Percentiles rank a stretch among this genome's conserved stretches.
These are phyloP conservation scores for Aspergillus sp. DNA, from an alignment of 2,329 filamentous ascomycete species.

Conservation along the genomic window DNA sequence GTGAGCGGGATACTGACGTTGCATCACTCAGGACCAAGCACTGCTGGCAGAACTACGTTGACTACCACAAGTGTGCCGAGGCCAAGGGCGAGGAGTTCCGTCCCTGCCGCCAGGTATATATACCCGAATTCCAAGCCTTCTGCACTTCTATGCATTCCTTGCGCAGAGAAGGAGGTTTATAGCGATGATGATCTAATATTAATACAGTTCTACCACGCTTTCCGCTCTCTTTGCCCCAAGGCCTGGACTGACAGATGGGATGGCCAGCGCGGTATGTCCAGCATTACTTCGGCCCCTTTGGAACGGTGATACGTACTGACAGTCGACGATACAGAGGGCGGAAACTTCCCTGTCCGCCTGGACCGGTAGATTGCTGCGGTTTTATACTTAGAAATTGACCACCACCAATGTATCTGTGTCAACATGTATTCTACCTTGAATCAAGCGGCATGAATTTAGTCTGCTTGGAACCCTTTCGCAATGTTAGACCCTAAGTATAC, in stretches of 20 bases:
- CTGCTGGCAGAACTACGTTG: conserved; percentile 99
- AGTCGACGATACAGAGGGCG: conserved; percentile 37
- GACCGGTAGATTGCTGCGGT: conserved; percentile 33
- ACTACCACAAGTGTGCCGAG: conserved; percentile 99
- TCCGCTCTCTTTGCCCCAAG: conserved; percentile 94
- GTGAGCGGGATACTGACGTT: conserved; percentile 7
- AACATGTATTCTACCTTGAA: conserved; percentile 33
- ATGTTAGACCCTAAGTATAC: not conserved
- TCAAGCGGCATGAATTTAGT: conserved; percentile 23
- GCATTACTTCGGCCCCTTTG: not conserved
- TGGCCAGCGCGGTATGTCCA: conserved; percentile 75
- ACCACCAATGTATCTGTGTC: conserved; percentile 20
- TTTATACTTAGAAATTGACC: conserved; percentile 19
- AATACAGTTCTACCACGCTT: conserved; percentile 83
- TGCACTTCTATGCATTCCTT: too few relatives aligned
- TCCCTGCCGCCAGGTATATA: conserved; percentile 84
- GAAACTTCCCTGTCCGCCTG: conserved; percentile 48
- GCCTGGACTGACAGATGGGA: conserved; percentile 94
- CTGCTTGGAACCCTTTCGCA: conserved; percentile 7
- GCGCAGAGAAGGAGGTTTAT: too few relatives aligned
- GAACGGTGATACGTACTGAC: not conserved
- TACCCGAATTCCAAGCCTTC: not conserved
- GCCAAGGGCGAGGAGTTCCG: conserved; percentile 98
- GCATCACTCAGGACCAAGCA: conserved; percentile 63
- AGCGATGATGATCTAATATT: not conserved